Base-by-base conservation (phyloP, 2,329 filamentous ascomycete species). In the Didymella sp. region DNA sequence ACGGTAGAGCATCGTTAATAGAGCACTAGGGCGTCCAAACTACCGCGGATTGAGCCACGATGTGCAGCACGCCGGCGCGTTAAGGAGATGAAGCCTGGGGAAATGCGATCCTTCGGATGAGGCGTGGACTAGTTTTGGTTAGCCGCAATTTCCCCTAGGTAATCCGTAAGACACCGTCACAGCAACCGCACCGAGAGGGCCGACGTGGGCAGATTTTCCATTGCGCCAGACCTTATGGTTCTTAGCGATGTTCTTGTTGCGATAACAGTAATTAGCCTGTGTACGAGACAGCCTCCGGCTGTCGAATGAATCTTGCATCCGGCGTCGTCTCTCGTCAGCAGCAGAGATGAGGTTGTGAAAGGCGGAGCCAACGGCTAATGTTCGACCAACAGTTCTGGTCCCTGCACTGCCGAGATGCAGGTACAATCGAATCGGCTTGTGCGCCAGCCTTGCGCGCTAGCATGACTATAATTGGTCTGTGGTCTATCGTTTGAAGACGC, bases 31-130 rank as follows among this genome's bases (percentile, higher is more conserved):
- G 37, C 37, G 30, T 56, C 43, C 61, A 62, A 61, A 51, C 60
- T 59, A 66, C 35, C 45, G 56, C 63, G 59, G 48, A 62, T 64
- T 58, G 58, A 62, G 62, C 62, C 63, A 63, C 60, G 66, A 68
- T 68, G 61, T 57, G 57, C 68, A 63, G 58, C 27, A 44, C 42
- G 37, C 49, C 55, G 49, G 51, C 42, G 51, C 51, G 19, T 53
- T 55, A 13, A 41, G 51, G 56, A 55, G 38, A 59, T 59, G 56
- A 59, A 47, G 46, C 37, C 56, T 59, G 56, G 51, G 56, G 56
- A 51, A 59, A 59, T 31, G 43, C 27, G 41, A 51, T 59, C 35
- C 56, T 47, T 50, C 50, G 41, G 56, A 25, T 51, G 42, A 55
- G 51, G 56, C 51, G 46, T 21, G 37, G 51, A 37, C 43, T 59